Evolutionary conservation across 163 green algal genomes (phyloP).

Genomic region (Scenedesmus sp.): DNA sequence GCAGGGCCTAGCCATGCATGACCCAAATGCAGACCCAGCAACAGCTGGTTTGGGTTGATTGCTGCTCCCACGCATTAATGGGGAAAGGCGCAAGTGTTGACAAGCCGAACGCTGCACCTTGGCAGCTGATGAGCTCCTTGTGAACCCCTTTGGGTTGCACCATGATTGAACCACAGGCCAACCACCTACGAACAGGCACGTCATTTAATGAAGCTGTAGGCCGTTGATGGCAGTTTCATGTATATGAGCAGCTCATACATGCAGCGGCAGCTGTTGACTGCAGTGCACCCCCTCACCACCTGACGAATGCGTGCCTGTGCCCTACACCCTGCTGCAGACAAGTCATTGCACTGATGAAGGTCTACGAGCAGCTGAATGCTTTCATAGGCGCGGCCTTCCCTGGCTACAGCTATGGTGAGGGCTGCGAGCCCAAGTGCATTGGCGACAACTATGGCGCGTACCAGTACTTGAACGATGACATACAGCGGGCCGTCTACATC

Average conservation of each 20-base stretch:
- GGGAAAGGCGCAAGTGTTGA: too few species aligned
- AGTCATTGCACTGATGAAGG: slow-evolving; percentile 30
- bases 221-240: too few species aligned
- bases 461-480: slow-evolving; percentile 34
- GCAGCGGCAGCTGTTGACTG: not conserved
- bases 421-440: slow-evolving; percentile 54
- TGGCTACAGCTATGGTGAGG: slow-evolving; percentile 45
- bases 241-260: not conserved
- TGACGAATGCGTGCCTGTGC: not conserved
- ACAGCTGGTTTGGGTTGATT: too few species aligned
- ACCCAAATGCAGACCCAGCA: too few species aligned
- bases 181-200: too few species aligned
- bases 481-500: slow-evolving; percentile 44
- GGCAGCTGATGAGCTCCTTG: too few species aligned
- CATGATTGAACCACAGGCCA: too few species aligned
- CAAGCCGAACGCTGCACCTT: too few species aligned
- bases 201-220: too few species aligned
- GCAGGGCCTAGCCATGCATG: too few species aligned
- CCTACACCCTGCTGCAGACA: slow-evolving; percentile 11
- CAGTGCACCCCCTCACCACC: not conserved
- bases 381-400: slow-evolving; percentile 49
- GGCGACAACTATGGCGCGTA: slow-evolving; percentile 52
- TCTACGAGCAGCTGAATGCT: slow-evolving; percentile 29
- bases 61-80: too few species aligned
- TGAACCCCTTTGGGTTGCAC: too few species aligned